A percentile compares a stretch with the other conserved stretches of the same genome.
phyloP scores from a whole-genome alignment of 768 basidiomycete species.

The Russula griseocarnosa region DNA sequence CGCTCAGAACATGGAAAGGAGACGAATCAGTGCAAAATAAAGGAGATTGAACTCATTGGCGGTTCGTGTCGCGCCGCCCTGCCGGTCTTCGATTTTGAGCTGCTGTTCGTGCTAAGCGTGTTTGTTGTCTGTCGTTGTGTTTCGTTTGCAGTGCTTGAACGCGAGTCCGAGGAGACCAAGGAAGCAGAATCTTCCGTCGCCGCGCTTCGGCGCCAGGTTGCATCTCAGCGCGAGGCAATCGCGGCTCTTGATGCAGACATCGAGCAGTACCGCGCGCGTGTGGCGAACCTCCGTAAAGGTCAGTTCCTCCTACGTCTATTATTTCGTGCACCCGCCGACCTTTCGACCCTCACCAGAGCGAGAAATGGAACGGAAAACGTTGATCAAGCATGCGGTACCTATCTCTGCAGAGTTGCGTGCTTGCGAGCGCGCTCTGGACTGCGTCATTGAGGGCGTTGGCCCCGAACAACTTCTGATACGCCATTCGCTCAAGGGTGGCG shows the following conservation, averaged over 20 bases:
- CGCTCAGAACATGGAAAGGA: conserved; percentile 60
- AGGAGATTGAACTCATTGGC: conserved; percentile 73
- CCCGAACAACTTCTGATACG: conserved; percentile 67
- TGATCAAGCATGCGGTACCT: conserved; percentile 51
- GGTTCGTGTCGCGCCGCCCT: conserved; percentile 41
- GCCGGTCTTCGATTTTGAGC: neutral
- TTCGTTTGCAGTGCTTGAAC: conserved; percentile 49
- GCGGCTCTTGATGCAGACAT: conserved; percentile 62
- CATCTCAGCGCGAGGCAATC: conserved; percentile 56
- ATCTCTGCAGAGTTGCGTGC: conserved; percentile 52
- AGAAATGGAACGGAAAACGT: conserved; percentile 54
- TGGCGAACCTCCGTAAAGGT: conserved; percentile 65
- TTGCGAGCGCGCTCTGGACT: conserved; percentile 56
- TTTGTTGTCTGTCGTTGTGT: neutral
- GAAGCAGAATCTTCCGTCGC: conserved; percentile 61
- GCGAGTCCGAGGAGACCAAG: conserved; percentile 69
- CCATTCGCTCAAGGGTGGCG: conserved; percentile 40
- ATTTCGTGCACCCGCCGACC: neutral
- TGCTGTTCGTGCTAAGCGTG: neutral
- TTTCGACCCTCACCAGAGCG: conserved; percentile 50
- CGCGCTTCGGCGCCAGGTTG: conserved; percentile 61
- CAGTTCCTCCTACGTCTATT: conserved; percentile 25
- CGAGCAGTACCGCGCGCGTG: conserved; percentile 61
- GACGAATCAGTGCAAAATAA: conserved; percentile 69
- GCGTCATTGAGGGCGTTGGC: conserved; percentile 74